These are phyloP conservation scores for Mallotus nudiflorus DNA, from an alignment of 345 rosid genomes.

Conservation along the genomic window DNA sequence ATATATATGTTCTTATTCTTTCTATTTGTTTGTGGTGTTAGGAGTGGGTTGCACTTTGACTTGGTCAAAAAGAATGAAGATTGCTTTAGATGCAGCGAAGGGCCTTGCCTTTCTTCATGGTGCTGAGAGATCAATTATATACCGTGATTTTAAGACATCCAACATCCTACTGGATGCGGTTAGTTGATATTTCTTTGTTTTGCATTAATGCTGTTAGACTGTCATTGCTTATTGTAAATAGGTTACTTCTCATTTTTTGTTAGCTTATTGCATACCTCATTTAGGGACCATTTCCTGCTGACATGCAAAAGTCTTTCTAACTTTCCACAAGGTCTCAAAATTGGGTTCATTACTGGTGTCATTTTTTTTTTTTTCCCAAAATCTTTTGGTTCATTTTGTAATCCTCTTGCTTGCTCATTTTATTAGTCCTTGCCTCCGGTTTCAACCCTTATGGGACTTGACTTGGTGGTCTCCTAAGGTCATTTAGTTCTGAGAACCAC, in stretches of 20 bases:
- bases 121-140: slow-evolving; percentile 83
- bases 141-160: slow-evolving; percentile 97
- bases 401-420: background rate
- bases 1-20: slow-evolving; percentile 7
- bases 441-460: background rate
- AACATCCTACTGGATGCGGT: slow-evolving; percentile 89
- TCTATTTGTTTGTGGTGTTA: slow-evolving; percentile 33
- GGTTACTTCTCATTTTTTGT: background rate
- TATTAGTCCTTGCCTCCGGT: background rate
- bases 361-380: background rate
- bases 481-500: background rate
- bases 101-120: slow-evolving; percentile 97
- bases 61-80: slow-evolving; percentile 92
- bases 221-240: background rate
- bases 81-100: slow-evolving; percentile 88
- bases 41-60: slow-evolving; percentile 89
- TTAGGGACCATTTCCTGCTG: background rate
- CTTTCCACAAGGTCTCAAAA: background rate
- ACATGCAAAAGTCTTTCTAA: background rate
- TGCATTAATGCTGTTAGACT: background rate
- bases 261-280: background rate
- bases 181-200: slow-evolving; percentile 26
- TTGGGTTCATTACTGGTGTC: background rate
- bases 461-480: background rate
- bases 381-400: background rate